These are phyloP conservation scores for Metschnikowia kunwiensis DNA, from an alignment of 805 yeast genomes.

Conservation along the genomic window DNA sequence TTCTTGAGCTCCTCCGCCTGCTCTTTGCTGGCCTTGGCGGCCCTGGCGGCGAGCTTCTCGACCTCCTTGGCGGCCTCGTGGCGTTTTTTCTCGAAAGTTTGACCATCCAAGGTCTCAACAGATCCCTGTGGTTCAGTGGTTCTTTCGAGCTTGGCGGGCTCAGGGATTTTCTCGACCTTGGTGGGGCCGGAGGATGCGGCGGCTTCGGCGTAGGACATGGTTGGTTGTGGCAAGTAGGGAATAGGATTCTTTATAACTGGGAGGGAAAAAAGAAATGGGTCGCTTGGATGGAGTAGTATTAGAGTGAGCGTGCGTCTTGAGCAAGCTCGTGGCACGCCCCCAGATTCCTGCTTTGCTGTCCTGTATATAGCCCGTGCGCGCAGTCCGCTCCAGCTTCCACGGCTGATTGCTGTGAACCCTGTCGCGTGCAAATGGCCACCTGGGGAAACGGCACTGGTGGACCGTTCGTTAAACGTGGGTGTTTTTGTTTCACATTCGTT, in stretches of 20 bases:
- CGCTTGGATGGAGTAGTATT: too few relatives aligned
- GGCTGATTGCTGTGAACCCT: background rate
- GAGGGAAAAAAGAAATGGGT: conserved; percentile 1
- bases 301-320: conserved; percentile 5
- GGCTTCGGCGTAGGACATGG: conserved; percentile 37
- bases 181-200: conserved; percentile 40
- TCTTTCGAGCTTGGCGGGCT: conserved; percentile 25
- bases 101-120: conserved; percentile 23
- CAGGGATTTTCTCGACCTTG: conserved; percentile 29
- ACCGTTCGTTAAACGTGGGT: too few relatives aligned
- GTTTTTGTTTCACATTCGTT: too few relatives aligned
- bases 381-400: too few relatives aligned
- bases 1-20: conserved; percentile 22
- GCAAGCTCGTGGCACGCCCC: conserved; percentile 18
- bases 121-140: conserved; percentile 24
- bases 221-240: conserved; percentile 1
- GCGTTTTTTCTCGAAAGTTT: conserved; percentile 22
- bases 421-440: too few relatives aligned
- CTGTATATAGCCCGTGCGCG: conserved; percentile 10
- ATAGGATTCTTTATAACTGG: conserved; percentile 3
- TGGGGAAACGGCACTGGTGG: too few relatives aligned
- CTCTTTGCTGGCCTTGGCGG: conserved; percentile 20
- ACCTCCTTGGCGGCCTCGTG: conserved; percentile 27
- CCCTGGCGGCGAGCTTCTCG: conserved; percentile 19
- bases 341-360: conserved; percentile 18